phyloP scores from a whole-genome alignment of 768 basidiomycete genomes.

The Leccinellum luteum region DNA sequence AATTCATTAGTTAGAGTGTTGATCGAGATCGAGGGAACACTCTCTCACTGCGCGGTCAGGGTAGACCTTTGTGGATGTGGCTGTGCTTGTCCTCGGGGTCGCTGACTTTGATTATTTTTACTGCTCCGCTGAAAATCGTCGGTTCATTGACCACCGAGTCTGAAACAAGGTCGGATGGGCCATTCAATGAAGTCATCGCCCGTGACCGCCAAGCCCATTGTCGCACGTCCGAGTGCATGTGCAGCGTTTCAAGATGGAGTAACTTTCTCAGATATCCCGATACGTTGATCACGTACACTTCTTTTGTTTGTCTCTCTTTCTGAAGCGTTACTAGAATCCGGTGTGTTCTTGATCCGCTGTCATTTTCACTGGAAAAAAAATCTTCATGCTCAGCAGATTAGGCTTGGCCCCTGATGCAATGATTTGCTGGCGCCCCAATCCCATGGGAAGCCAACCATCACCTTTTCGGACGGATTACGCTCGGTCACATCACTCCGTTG shows the following conservation, averaged over 20 bases:
- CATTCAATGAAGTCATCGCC: background rate
- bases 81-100: conserved; percentile 13
- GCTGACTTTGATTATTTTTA: background rate
- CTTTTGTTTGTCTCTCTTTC: conserved; percentile 6
- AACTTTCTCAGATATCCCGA: background rate
- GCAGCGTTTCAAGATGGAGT: background rate
- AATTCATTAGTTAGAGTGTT: background rate
- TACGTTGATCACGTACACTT: conserved; percentile 6
- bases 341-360: conserved; percentile 5
- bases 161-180: conserved; percentile 2
- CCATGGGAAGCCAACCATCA: background rate
- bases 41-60: background rate
- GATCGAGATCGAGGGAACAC: background rate
- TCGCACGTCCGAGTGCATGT: too few species aligned
- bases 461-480: background rate
- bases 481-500: conserved; percentile 13
- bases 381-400: conserved; percentile 1
- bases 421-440: background rate
- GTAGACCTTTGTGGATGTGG: conserved; percentile 8
- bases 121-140: background rate
- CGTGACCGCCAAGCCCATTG: too few species aligned
- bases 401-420: conserved; percentile 10
- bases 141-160: background rate
- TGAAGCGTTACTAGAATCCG: background rate
- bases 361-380: conserved; percentile 3